Conservation (phyloP, 306 rosid genomes). For the Astragalus membranaceus region DNA sequence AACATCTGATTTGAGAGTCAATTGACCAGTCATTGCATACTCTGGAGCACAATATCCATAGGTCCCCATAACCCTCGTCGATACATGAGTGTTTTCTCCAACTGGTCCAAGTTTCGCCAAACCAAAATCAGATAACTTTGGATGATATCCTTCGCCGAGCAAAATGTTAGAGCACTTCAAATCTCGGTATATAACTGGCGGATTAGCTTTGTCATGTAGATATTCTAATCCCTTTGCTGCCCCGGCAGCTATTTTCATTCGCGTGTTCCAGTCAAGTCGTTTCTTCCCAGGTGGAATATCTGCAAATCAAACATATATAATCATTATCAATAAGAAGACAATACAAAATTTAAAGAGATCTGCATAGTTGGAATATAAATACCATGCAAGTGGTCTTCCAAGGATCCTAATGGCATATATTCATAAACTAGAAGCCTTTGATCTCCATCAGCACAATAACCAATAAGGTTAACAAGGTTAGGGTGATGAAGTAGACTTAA, state of each 20-base stretch:
- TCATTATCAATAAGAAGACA: background rate
- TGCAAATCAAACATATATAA: conserved; percentile 35
- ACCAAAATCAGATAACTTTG: conserved; percentile 93
- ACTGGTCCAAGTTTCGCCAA: conserved; percentile 96
- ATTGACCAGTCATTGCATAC: conserved; percentile 92
- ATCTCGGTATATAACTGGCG: conserved; percentile 93
- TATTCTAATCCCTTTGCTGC: conserved; percentile 90
- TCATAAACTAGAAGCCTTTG: conserved; percentile 97
- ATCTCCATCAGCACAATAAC: conserved; percentile 99
- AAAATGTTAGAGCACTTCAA: conserved; percentile 92
- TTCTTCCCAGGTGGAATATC: conserved; percentile 69
- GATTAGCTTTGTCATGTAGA: conserved; percentile 88
- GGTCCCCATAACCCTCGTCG: conserved; percentile 97
- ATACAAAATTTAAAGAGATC: background rate
- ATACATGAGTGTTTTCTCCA: conserved; percentile 94
- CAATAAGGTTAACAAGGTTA: conserved; percentile 86
- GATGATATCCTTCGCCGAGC: conserved; percentile 78
- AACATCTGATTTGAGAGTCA: conserved; percentile 87
- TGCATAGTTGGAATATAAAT: conserved; percentile 10
- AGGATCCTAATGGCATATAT: conserved; percentile 80
- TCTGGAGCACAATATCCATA: conserved; percentile 98
- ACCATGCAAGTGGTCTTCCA: conserved; percentile 95
- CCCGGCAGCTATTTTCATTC: conserved; percentile 96
- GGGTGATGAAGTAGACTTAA: conserved; percentile 88
- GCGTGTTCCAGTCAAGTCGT: conserved; percentile 72